Percentiles rank a stretch among this genome's conserved stretches.
Evolutionary conservation across 2,329 filamentous ascomycete species (phyloP).

Genomic region (Beauveria sp.): DNA sequence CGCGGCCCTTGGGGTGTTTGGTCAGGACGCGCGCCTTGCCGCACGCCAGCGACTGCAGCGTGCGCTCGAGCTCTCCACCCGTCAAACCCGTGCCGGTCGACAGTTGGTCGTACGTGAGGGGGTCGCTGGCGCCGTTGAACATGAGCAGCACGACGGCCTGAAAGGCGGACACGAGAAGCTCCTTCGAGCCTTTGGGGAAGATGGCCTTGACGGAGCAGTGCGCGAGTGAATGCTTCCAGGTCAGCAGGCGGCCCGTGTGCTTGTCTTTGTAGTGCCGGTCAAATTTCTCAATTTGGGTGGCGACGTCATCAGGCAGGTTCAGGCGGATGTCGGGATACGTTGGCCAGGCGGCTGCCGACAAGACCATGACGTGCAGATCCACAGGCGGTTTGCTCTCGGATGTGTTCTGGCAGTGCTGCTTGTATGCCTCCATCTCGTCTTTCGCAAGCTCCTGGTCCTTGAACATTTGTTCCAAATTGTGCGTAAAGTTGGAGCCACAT

Average conservation of each 20-base stretch:
- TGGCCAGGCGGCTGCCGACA: constrained; percentile 91
- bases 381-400: constrained; percentile 42
- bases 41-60: constrained; percentile 89
- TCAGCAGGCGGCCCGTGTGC: constrained; percentile 77
- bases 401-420: constrained; percentile 52
- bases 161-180: constrained; percentile 83
- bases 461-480: constrained; percentile 99
- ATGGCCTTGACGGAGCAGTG: constrained; percentile 78
- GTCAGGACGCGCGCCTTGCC: constrained; percentile 76
- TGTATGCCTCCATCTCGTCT: constrained; percentile 90
- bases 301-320: constrained; percentile 67
- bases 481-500: constrained; percentile 89
- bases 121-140: constrained; percentile 68
- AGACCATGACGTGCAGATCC: constrained; percentile 70
- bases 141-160: constrained; percentile 85
- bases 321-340: constrained; percentile 71
- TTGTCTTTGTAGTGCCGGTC: constrained; percentile 82
- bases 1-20: constrained; percentile 78
- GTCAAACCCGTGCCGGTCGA: constrained; percentile 65
- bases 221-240: constrained; percentile 89
- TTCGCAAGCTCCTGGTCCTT: constrained; percentile 91
- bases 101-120: constrained; percentile 69
- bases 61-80: constrained; percentile 75
- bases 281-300: constrained; percentile 70
- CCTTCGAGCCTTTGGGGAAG: constrained; percentile 75